These are phyloP conservation scores for Psidium guajava DNA, from an alignment of 345 rosid genomes.

Conservation along the genomic window DNA sequence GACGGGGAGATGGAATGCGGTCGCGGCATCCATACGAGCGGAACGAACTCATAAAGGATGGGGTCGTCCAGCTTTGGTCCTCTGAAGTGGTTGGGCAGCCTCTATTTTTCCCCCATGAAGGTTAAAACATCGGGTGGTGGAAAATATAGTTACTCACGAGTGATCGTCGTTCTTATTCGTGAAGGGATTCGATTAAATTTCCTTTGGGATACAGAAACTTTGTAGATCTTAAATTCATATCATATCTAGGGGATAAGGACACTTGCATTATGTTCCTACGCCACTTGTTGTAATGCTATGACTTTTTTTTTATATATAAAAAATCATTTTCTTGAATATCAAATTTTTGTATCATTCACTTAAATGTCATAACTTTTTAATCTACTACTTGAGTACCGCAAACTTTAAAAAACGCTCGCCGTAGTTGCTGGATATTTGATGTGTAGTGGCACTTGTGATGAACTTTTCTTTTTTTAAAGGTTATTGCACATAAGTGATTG, in stretches of 20 bases:
- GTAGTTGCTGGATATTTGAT: background rate
- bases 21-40: background rate
- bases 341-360: accelerated
- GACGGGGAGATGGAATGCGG: background rate
- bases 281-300: background rate
- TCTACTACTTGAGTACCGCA: accelerated
- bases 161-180: background rate
- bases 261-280: background rate
- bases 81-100: background rate
- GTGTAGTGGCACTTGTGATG: background rate
- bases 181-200: background rate
- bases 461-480: background rate
- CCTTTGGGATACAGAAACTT: background rate
- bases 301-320: no score
- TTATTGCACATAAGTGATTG: background rate
- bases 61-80: background rate
- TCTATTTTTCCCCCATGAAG: background rate
- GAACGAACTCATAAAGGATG: background rate
- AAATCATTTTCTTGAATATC: background rate
- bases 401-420: accelerated
- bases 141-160: background rate
- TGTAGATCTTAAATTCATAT: background rate
- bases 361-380: background rate
- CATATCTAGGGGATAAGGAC: accelerated
- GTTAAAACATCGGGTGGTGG: background rate